These are phyloP conservation scores for Wakefieldia striispora DNA, from an alignment of 768 basidiomycete species.

Conservation along the genomic window DNA sequence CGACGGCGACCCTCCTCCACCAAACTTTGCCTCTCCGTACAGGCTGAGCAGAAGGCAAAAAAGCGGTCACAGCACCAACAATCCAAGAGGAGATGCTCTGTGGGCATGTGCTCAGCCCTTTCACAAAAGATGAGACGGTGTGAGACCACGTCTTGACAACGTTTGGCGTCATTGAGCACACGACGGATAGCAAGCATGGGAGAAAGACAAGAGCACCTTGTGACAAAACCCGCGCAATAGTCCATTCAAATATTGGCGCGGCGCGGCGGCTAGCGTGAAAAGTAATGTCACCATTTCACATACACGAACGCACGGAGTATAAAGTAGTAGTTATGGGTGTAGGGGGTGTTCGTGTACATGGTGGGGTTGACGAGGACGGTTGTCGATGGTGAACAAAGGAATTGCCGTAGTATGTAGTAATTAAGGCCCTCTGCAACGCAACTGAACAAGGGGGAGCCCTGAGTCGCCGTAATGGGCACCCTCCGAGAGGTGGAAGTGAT, in stretches of 20 bases:
- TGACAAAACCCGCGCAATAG: too few species aligned
- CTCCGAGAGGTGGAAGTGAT: neutral
- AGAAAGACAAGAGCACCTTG: neutral
- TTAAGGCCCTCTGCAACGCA: too few species aligned
- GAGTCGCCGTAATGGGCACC: neutral
- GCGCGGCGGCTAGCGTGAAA: neutral
- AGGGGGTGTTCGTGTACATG: too few species aligned
- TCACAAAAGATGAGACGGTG: conserved; percentile 18
- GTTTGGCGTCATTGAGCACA: neutral
- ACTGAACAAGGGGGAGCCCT: too few species aligned
- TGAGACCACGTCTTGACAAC: conserved; percentile 13
- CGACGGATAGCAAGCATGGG: conserved; percentile 13
- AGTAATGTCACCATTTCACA: neutral
- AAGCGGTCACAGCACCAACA: conserved; percentile 13
- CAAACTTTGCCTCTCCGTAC: neutral
- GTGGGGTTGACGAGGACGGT: too few species aligned
- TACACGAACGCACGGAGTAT: too few species aligned
- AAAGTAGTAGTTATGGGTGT: too few species aligned
- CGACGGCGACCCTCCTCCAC: neutral
- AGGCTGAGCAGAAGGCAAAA: conserved; percentile 13
- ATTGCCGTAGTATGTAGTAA: too few species aligned
- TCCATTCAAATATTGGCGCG: neutral
- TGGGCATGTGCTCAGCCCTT: neutral
- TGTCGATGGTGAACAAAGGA: too few species aligned
- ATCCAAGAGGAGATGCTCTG: conserved; percentile 7